Evolutionary conservation across 805 yeast genomes (phyloP).

Genomic region (Sugiyamaella marilandica): DNA sequence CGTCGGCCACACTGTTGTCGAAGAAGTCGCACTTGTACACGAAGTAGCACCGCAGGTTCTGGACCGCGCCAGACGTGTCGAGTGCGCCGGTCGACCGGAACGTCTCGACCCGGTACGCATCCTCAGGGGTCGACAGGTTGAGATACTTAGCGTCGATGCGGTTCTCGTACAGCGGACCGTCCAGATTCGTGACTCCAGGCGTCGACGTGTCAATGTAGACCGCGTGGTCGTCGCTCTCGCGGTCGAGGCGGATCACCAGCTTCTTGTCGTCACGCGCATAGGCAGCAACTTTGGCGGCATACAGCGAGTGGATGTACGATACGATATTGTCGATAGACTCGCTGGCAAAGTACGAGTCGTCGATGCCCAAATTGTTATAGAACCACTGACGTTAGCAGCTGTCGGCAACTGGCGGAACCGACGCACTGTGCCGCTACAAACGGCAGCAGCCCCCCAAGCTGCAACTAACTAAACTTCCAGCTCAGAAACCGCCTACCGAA

Average conservation of each 20-base stretch:
- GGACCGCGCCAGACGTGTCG: conserved; percentile 36
- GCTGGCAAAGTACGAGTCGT: conserved; percentile 84
- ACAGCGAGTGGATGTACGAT: conserved; percentile 78
- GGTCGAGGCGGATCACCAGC: conserved; percentile 70
- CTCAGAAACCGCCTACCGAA: too few relatives aligned
- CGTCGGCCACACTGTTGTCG: conserved; percentile 28
- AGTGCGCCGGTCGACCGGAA: conserved; percentile 49
- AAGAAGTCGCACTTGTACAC: conserved; percentile 68
- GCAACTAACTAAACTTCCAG: too few relatives aligned
- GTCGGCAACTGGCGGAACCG: background rate
- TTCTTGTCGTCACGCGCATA: conserved; percentile 55
- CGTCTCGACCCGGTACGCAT: conserved; percentile 68
- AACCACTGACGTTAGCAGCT: conserved; percentile 50
- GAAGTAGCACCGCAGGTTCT: conserved; percentile 66
- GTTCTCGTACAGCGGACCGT: conserved; percentile 54
- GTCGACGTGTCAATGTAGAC: conserved; percentile 77
- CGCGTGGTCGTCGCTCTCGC: conserved; percentile 80
- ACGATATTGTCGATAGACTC: conserved; percentile 79
- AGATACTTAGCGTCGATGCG: conserved; percentile 78
- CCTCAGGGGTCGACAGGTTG: conserved; percentile 32
- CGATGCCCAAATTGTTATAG: conserved; percentile 81
- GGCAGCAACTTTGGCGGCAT: conserved; percentile 90
- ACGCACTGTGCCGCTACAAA: background rate
- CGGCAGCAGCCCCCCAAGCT: background rate
- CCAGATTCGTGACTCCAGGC: conserved; percentile 44